A percentile compares a stretch with the other conserved stretches of the same genome.
These are phyloP conservation scores for Kwoniella sp. DNA, from an alignment of 768 basidiomycete genomes.

Conservation along the genomic window DNA sequence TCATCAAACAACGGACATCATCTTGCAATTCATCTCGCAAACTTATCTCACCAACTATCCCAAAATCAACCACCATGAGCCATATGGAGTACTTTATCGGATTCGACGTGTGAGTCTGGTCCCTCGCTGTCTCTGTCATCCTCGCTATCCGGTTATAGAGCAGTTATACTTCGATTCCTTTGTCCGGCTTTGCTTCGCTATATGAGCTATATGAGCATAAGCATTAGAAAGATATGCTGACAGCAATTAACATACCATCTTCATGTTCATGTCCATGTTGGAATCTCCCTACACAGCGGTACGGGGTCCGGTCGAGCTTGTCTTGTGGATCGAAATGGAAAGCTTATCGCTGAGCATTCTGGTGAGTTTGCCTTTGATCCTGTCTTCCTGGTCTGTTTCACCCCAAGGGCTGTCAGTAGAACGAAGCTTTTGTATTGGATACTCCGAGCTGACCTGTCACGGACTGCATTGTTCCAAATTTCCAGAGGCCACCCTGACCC, in stretches of 20 bases:
- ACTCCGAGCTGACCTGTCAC: not conserved
- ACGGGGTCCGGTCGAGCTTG: conserved; percentile 91
- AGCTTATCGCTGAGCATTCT: conserved; percentile 74
- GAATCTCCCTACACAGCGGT: too few relatives aligned
- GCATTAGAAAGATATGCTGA: not conserved
- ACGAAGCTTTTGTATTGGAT: not conserved
- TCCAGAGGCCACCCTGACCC: conserved; percentile 74
- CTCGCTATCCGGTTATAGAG: too few relatives aligned
- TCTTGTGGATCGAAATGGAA: conserved; percentile 71
- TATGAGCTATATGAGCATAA: not conserved
- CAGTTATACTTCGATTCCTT: too few relatives aligned
- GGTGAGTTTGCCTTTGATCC: conserved; percentile 39
- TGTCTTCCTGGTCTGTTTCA: conserved; percentile 1
- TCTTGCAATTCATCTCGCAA: not conserved
- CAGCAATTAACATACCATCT: too few relatives aligned
- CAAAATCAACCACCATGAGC: conserved; percentile 14
- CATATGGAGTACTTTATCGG: conserved; percentile 58
- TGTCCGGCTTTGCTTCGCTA: too few relatives aligned
- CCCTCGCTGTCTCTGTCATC: too few relatives aligned
- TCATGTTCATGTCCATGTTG: not conserved
- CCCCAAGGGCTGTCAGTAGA: too few relatives aligned
- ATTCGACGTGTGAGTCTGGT: conserved; percentile 59
- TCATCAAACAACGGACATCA: too few relatives aligned
- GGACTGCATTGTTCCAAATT: not conserved
- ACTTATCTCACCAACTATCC: not conserved